phyloP scores from a whole-genome alignment of 1,139 yeast species.

The Blastobotrys persicus region DNA sequence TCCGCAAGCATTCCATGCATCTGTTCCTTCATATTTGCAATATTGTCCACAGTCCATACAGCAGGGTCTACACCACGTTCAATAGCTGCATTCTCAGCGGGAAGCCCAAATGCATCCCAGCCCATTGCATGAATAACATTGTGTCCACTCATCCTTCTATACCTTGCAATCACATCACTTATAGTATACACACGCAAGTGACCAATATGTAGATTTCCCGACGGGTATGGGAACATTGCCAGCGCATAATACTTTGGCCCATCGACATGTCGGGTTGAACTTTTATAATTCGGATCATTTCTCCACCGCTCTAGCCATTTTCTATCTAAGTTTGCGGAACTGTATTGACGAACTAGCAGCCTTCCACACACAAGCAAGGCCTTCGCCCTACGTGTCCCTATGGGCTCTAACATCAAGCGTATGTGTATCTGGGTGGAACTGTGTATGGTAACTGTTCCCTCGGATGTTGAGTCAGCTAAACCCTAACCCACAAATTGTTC shows the following conservation, averaged over 20 bases:
- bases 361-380: not conserved
- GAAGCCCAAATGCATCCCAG: slow-evolving; percentile 98
- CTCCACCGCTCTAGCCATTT: slow-evolving; percentile 37
- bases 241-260: slow-evolving; percentile 59
- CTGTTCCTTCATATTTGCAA: slow-evolving; percentile 78
- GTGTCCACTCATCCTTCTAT: slow-evolving; percentile 69
- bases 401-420: not conserved
- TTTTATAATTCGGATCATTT: slow-evolving; percentile 23
- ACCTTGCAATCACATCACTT: slow-evolving; percentile 79
- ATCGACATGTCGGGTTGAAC: slow-evolving; percentile 19
- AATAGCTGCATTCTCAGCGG: slow-evolving; percentile 97
- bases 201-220: slow-evolving; percentile 89
- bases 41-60: slow-evolving; percentile 77
- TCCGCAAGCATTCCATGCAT: slow-evolving; percentile 75
- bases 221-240: slow-evolving; percentile 95
- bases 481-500: no score
- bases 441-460: no score
- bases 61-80: slow-evolving; percentile 78
- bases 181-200: slow-evolving; percentile 90
- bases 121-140: slow-evolving; percentile 95
- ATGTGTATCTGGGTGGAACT: no score
- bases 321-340: slow-evolving; percentile 23
- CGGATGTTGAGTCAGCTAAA: no score
- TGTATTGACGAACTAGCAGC: not conserved
- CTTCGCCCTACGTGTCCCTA: not conserved